Conservation (phyloP, 768 basidiomycete genomes). For the Artomyces pyxidatus region DNA sequence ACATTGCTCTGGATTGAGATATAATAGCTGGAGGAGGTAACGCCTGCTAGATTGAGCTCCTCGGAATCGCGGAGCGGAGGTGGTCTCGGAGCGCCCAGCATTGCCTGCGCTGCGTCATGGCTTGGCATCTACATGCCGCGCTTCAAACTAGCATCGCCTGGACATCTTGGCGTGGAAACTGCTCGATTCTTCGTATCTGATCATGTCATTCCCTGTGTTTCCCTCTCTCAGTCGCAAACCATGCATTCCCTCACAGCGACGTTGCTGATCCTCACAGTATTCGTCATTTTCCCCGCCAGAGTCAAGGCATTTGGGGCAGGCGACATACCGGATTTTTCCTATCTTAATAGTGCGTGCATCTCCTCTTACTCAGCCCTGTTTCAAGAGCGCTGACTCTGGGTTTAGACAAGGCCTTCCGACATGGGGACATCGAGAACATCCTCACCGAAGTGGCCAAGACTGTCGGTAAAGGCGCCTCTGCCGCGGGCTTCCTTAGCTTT, state of each 20-base stretch:
- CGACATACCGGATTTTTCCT: constrained; percentile 66
- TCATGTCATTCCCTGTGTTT: background rate
- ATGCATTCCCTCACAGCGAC: constrained; percentile 17
- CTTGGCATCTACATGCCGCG: too few relatives aligned
- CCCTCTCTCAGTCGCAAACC: background rate
- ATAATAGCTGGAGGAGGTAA: too few relatives aligned
- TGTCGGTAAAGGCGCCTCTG: constrained; percentile 36
- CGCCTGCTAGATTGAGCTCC: too few relatives aligned
- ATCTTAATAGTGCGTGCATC: constrained; percentile 42
- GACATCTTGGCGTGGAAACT: background rate
- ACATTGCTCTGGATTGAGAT: too few relatives aligned
- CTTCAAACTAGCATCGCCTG: background rate
- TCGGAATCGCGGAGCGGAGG: too few relatives aligned
- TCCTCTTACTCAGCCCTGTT: background rate
- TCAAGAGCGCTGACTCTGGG: constrained; percentile 1
- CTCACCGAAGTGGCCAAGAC: constrained; percentile 52
- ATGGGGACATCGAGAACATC: constrained; percentile 70
- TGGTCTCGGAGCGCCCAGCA: too few relatives aligned
- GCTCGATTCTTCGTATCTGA: background rate
- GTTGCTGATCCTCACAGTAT: constrained; percentile 19
- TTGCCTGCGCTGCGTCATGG: background rate
- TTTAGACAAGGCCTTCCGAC: constrained; percentile 62
- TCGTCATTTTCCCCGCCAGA: constrained; percentile 35
- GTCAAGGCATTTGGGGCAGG: constrained; percentile 54
- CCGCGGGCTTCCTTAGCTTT: constrained; percentile 41